Conservation (phyloP, 345 rosid genomes). For the Salix brachista region DNA sequence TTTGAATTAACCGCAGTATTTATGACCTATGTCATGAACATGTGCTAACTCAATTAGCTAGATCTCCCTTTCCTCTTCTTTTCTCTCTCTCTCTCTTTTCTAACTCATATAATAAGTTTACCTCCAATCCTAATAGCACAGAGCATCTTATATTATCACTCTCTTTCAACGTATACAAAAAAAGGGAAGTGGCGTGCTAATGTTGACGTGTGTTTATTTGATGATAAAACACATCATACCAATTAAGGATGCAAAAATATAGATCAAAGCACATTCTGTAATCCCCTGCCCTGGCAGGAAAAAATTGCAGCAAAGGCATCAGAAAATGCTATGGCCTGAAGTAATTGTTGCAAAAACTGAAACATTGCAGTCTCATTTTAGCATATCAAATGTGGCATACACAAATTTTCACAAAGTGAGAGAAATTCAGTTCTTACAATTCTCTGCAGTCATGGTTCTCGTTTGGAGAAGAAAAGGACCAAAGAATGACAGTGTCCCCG, state of each 20-base stretch:
- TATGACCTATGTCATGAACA: no score
- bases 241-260: neutral
- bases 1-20: no score
- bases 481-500: neutral
- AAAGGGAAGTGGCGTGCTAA: no score
- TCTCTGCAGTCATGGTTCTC: neutral
- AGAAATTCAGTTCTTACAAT: slow-evolving; percentile 12
- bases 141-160: no score
- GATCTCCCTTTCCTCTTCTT: no score
- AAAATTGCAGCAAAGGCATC: neutral
- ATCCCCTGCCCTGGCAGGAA: neutral
- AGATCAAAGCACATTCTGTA: neutral
- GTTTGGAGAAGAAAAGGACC: neutral
- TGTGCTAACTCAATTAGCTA: no score
- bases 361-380: neutral
- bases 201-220: neutral
- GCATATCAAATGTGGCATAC: neutral
- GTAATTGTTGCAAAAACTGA: neutral
- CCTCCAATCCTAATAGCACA: neutral
- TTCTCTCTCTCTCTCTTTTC: no score
- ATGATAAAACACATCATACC: neutral
- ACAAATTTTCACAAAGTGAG: slow-evolving; percentile 1
- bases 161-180: no score
- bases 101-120: neutral
- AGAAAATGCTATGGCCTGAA: slow-evolving; percentile 5